Evolutionary conservation across 1,284 basidiomycete species (phyloP).

Genomic region (Rhodotorula sp.): DNA sequence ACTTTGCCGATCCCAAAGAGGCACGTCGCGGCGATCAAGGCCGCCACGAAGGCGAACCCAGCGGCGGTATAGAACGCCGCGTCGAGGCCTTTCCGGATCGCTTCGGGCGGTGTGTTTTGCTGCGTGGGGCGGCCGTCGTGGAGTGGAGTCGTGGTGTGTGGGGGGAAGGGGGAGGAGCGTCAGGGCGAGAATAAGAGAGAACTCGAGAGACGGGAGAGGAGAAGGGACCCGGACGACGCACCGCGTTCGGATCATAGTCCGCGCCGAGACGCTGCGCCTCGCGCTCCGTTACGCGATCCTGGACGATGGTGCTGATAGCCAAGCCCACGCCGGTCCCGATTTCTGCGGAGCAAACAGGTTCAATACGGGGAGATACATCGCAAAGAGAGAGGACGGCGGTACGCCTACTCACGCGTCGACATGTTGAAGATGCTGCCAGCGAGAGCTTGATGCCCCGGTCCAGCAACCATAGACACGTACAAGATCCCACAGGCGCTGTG

Average conservation of each 20-base stretch:
- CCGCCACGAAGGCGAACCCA: slow-evolving; percentile 19
- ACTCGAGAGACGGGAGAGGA: background rate
- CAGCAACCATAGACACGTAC: slow-evolving; percentile 38
- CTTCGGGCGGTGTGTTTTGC: background rate
- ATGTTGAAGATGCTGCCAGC: slow-evolving; percentile 38
- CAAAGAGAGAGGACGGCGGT: no score
- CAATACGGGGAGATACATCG: background rate
- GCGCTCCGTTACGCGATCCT: slow-evolving; percentile 13
- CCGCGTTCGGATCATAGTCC: slow-evolving; percentile 16
- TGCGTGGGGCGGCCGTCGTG: background rate
- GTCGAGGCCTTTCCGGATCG: slow-evolving; percentile 6
- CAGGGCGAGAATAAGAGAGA: background rate
- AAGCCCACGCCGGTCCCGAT: slow-evolving; percentile 27
- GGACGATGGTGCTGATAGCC: slow-evolving; percentile 31
- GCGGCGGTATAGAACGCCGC: slow-evolving; percentile 26
- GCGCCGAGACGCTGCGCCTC: slow-evolving; percentile 8
- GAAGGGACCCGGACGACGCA: no score
- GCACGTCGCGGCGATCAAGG: slow-evolving; percentile 2
- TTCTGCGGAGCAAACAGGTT: background rate
- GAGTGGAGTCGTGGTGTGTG: no score
- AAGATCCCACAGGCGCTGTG: slow-evolving; percentile 24
- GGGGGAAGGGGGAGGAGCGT: background rate
- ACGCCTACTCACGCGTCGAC: slow-evolving; percentile 19
- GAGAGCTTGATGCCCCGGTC: slow-evolving; percentile 34
- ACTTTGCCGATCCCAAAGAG: slow-evolving; percentile 18